A percentile compares a stretch with the other conserved stretches of the same genome.
phyloP scores from a whole-genome alignment of 768 basidiomycete species.

The Trametes elegans region DNA sequence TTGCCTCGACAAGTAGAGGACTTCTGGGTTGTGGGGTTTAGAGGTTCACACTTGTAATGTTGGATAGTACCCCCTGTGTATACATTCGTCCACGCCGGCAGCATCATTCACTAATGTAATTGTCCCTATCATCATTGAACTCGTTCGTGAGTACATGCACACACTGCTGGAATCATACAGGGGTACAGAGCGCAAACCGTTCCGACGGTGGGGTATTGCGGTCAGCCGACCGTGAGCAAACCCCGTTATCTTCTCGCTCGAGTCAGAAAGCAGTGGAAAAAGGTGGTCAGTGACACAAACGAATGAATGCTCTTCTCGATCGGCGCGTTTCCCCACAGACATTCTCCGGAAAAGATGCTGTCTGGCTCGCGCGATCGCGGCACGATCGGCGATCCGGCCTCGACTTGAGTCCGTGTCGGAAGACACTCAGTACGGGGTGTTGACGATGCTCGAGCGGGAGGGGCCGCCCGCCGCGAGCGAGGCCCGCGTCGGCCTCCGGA shows the following conservation, averaged over 20 bases:
- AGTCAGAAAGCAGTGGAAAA: not conserved
- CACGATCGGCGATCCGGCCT: slow-evolving; percentile 2
- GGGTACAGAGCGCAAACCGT: not conserved
- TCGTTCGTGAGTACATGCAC: not conserved
- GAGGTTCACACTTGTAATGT: slow-evolving; percentile 13
- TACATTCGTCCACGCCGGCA: slow-evolving; percentile 1
- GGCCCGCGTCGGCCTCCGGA: slow-evolving; percentile 77
- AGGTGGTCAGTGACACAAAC: slow-evolving; percentile 12
- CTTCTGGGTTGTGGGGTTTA: slow-evolving; percentile 5
- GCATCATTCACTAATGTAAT: slow-evolving; percentile 12
- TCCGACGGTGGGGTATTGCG: not conserved
- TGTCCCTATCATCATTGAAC: not conserved
- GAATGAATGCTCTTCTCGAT: slow-evolving; percentile 5
- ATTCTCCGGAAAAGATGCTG: not conserved
- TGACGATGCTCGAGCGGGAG: slow-evolving; percentile 65
- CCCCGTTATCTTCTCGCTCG: too few relatives aligned
- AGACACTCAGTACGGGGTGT: slow-evolving; percentile 34
- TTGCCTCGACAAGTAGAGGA: slow-evolving; percentile 53
- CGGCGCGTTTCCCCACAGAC: not conserved
- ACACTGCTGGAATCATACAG: not conserved
- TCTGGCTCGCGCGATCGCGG: not conserved
- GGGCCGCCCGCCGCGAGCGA: slow-evolving; percentile 55
- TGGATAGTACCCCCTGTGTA: slow-evolving; percentile 11
- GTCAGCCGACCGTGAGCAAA: too few relatives aligned
- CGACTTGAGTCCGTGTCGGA: too few relatives aligned